Evolutionary conservation across 805 yeast genomes (phyloP).

Genomic region (Myxozyma mucilagina): DNA sequence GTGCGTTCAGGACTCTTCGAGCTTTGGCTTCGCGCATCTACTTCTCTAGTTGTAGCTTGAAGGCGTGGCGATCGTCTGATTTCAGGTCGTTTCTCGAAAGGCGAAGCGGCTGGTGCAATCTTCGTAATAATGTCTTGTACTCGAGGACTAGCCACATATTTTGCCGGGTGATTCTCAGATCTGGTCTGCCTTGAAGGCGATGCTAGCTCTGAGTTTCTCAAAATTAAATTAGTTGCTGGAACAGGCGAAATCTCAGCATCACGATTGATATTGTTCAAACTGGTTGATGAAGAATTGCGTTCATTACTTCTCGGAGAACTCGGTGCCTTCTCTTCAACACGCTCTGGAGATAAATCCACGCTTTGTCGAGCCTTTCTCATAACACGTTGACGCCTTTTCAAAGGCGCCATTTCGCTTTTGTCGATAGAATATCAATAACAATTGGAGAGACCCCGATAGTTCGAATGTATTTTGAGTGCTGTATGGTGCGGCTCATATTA

Average conservation of each 20-base stretch:
- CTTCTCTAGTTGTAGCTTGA: not conserved
- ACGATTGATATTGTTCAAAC: not conserved
- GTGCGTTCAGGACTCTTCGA: too few species aligned
- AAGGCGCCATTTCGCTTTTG: constrained; percentile 8
- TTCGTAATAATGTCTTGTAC: not conserved
- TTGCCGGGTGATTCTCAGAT: not conserved
- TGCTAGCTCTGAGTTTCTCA: not conserved
- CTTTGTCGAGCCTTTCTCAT: not conserved
- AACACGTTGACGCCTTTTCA: constrained; percentile 12
- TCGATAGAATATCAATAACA: too few species aligned
- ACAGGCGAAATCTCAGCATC: not conserved
- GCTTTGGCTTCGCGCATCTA: too few species aligned
- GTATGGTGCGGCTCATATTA: too few species aligned
- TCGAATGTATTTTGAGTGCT: too few species aligned
- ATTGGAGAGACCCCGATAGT: too few species aligned
- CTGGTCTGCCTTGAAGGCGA: not conserved
- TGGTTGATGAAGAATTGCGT: not conserved
- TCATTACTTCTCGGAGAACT: not conserved
- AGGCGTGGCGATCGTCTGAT: constrained; percentile 13
- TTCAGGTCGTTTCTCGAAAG: not conserved
- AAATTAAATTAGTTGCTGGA: not conserved
- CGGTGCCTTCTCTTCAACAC: not conserved
- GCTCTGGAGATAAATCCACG: not conserved
- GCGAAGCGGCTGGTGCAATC: not conserved
- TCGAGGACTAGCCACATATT: not conserved